Conservation (phyloP, 2,329 filamentous ascomycete genomes). For the Endothia cerciana region DNA sequence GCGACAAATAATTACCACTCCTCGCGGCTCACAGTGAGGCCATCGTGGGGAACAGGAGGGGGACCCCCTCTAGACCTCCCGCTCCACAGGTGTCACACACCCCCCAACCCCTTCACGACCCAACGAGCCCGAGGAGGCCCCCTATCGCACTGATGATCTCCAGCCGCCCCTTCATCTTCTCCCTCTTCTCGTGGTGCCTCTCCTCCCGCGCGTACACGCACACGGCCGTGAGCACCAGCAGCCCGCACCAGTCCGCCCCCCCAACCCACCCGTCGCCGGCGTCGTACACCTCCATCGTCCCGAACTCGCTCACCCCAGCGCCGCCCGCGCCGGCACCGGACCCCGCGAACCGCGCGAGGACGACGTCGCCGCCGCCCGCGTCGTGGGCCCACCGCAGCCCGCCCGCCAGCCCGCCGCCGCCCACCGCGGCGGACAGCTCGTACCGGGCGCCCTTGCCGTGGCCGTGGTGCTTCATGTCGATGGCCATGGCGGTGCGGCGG, state of each 20-base stretch:
- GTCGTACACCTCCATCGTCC: slow-evolving; percentile 16
- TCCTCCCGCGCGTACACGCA: slow-evolving; percentile 19
- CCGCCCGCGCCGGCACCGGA: background rate
- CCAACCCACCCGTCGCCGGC: background rate
- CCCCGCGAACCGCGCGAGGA: slow-evolving; percentile 16
- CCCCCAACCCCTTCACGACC: background rate
- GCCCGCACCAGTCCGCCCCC: slow-evolving; percentile 9
- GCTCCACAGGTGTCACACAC: no score
- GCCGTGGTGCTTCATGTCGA: background rate
- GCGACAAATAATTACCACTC: no score
- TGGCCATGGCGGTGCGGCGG: background rate
- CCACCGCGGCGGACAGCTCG: background rate
- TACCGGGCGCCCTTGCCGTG: background rate
- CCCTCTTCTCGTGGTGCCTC: slow-evolving; percentile 11
- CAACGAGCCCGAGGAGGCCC: background rate
- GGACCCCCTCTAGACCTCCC: no score
- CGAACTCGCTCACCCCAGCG: slow-evolving; percentile 17
- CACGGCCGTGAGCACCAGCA: slow-evolving; percentile 12
- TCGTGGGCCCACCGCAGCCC: background rate
- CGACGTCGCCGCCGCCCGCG: background rate
- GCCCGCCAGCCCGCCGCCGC: background rate
- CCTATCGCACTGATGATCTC: background rate
- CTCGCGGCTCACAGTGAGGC: no score
- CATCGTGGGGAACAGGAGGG: no score
- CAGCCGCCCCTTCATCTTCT: slow-evolving; percentile 2